These are phyloP conservation scores for Berkeleyomyces basicola DNA, from an alignment of 2,329 filamentous ascomycete species.

Conservation along the genomic window DNA sequence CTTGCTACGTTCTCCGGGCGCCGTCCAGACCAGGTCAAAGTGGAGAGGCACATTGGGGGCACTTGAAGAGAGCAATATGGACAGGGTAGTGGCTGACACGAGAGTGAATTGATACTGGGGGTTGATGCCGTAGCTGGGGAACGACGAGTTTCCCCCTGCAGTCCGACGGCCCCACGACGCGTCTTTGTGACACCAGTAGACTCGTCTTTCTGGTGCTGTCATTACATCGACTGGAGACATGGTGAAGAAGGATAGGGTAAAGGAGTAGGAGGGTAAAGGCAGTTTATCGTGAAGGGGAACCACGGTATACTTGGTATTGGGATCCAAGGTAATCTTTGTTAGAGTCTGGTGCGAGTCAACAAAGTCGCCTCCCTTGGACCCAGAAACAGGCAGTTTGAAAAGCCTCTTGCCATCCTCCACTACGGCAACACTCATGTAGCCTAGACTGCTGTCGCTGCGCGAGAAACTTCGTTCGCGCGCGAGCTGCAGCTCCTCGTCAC, in stretches of 20 bases:
- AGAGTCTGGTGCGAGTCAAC: slow-evolving; percentile 90
- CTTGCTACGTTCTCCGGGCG: slow-evolving; percentile 45
- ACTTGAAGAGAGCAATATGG: slow-evolving; percentile 56
- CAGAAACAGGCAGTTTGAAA: slow-evolving; percentile 52
- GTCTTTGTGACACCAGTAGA: slow-evolving; percentile 38
- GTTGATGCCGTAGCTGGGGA: slow-evolving; percentile 62
- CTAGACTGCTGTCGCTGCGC: slow-evolving; percentile 31
- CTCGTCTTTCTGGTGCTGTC: slow-evolving; percentile 43
- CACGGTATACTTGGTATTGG: slow-evolving; percentile 34
- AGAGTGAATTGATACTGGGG: slow-evolving; percentile 65
- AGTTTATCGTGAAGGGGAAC: slow-evolving; percentile 69
- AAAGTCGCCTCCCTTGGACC: slow-evolving; percentile 58
- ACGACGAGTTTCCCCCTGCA: slow-evolving; percentile 70
- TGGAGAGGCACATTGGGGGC: slow-evolving; percentile 58
- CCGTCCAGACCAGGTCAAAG: slow-evolving; percentile 66
- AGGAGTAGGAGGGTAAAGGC: slow-evolving; percentile 57
- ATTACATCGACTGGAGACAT: slow-evolving; percentile 42
- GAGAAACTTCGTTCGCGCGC: slow-evolving; percentile 3
- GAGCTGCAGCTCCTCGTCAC: slow-evolving; percentile 46
- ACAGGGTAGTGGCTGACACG: slow-evolving; percentile 40
- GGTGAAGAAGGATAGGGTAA: slow-evolving; percentile 74
- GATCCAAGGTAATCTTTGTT: slow-evolving; percentile 40
- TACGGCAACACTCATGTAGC: slow-evolving; percentile 76
- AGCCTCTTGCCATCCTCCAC: slow-evolving; percentile 59
- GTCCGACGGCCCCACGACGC: slow-evolving; percentile 63